phyloP scores from a whole-genome alignment of 176 grass and related monocot species.

The Oryza punctata region DNA sequence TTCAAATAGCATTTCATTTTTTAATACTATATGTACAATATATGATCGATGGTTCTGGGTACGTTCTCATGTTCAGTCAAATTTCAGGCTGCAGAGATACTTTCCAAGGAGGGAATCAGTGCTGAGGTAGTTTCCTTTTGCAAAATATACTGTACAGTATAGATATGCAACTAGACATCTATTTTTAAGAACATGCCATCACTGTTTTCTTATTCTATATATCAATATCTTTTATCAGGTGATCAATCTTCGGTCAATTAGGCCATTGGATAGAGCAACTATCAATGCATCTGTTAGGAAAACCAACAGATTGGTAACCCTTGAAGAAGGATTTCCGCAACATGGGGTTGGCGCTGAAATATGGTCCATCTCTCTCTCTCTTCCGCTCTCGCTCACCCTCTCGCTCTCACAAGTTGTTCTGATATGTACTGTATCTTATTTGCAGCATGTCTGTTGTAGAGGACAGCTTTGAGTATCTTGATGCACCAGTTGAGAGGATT shows the following conservation, averaged over 20 bases:
- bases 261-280: constrained; percentile 84
- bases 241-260: constrained; percentile 94
- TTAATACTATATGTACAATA: not conserved
- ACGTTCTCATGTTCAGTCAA: constrained; percentile 18
- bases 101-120: constrained; percentile 94
- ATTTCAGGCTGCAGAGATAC: constrained; percentile 90
- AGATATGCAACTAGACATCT: not conserved
- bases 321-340: constrained; percentile 98
- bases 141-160: not conserved
- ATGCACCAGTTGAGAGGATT: constrained; percentile 92
- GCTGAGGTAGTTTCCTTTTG: constrained; percentile 72
- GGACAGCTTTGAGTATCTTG: constrained; percentile 96
- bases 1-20: not conserved
- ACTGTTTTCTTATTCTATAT: constrained; percentile 11
- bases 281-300: constrained; percentile 97
- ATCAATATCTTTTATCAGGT: constrained; percentile 57
- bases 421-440: constrained; percentile 16
- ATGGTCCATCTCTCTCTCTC: constrained; percentile 49
- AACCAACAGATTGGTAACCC: constrained; percentile 85
- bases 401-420: not conserved
- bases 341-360: constrained; percentile 93
- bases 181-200: not conserved
- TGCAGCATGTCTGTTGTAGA: constrained; percentile 90
- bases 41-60: not conserved
- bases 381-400: not conserved